Conservation (phyloP, 306 rosid genomes). For the Rosa persica region DNA sequence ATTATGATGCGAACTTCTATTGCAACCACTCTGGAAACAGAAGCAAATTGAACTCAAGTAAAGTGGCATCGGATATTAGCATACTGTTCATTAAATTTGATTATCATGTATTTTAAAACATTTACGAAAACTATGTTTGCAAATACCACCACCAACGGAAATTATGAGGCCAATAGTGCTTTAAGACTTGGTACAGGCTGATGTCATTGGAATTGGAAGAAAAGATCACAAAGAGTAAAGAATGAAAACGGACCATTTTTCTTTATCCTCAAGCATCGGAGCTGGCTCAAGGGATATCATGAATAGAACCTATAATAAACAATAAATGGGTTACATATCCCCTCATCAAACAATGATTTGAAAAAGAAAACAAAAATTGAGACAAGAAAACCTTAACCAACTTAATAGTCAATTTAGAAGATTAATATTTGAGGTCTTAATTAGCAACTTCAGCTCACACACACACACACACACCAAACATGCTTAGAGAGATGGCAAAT, state of each 20-base stretch:
- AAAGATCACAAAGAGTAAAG: slow-evolving; percentile 11
- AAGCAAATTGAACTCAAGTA: not conserved
- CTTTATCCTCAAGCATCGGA: slow-evolving; percentile 99
- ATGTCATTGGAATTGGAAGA: slow-evolving; percentile 16
- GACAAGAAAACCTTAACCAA: not conserved
- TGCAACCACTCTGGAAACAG: not conserved
- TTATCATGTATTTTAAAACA: not conserved
- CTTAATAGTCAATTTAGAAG: not conserved
- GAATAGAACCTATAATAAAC: slow-evolving; percentile 71
- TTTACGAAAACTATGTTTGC: not conserved
- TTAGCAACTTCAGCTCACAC: not conserved
- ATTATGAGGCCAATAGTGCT: not conserved
- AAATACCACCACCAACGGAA: not conserved
- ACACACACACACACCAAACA: not conserved
- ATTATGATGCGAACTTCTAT: slow-evolving; percentile 11
- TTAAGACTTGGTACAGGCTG: slow-evolving; percentile 1
- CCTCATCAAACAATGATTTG: slow-evolving; percentile 24
- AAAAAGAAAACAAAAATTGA: not conserved
- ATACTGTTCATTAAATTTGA: not conserved
- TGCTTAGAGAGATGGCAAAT: not conserved
- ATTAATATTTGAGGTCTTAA: not conserved
- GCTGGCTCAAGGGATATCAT: slow-evolving; percentile 99
- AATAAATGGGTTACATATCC: slow-evolving; percentile 26
- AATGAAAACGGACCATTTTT: slow-evolving; percentile 76
- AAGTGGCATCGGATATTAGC: not conserved